Base-by-base conservation (phyloP, 768 basidiomycete genomes). In the Wakefieldia striispora region DNA sequence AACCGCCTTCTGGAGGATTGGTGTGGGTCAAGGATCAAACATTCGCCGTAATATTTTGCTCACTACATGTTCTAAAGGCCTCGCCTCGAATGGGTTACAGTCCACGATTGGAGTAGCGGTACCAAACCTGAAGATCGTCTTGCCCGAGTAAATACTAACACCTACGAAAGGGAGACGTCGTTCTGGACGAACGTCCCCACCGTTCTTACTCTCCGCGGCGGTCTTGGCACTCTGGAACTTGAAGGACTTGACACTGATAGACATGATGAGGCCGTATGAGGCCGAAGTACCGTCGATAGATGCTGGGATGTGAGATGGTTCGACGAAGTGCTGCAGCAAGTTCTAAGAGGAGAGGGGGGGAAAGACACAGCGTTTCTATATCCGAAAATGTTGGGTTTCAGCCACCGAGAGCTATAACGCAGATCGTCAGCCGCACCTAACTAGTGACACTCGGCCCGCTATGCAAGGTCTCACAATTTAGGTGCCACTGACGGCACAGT, bases 371-470 rank as follows among this genome's bases (percentile, higher is more conserved):
- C 11, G n/a, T 9, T 31, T 52, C 55, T 56, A 62, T 62, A 49
- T 37, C 35, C 37, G 37, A 16, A 11, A 16, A 34, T 8, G 35
- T 35, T 49, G 27, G 37, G 35, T 42, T 33, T 46, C 46, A 54
- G 51, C 49, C 55, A 43, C 50, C 24, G 13, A 14, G 6, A 19
- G 40, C 43, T 49, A 20, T 27, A 24, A 47, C 1, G 55, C 14
- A 19, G 49, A 59, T 51, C 23, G 52, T 58, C 56, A 58, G 56
- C 59, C 56, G 12, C 52, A 21, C 11, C 31, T 8, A 29, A 7
- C 0, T n/a, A 19, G 20, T 10, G 45, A 37, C 9, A 48, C 35
- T 10, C 10, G 13, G 29, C 29, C 29, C 29, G 29, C 29, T 29
- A 12, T 29, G 37, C 35, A 34, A 51, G 13, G 19, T 20, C 20